Evolutionary conservation across 805 yeast genomes (phyloP).

Genomic region (Wickerhamomyces alni): DNA sequence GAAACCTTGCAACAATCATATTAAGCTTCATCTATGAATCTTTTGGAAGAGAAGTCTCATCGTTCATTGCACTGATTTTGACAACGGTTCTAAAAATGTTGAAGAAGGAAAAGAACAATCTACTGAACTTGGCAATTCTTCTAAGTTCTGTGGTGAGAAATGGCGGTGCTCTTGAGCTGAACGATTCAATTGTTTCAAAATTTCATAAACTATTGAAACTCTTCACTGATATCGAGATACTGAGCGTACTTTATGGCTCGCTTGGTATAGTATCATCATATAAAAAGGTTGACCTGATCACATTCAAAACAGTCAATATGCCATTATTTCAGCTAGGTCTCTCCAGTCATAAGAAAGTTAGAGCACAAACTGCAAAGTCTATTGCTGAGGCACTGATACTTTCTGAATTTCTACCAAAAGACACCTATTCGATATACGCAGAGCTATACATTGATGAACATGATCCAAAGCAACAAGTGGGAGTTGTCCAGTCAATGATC

Average conservation of each 20-base stretch:
- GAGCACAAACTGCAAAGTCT: slow-evolving; percentile 25
- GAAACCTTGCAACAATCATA: slow-evolving; percentile 24
- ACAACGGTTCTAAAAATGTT: slow-evolving; percentile 26
- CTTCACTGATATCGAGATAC: slow-evolving; percentile 9
- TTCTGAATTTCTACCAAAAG: slow-evolving; percentile 16
- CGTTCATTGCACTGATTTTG: slow-evolving; percentile 28
- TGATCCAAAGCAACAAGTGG: slow-evolving; percentile 21
- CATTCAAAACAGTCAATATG: slow-evolving; percentile 16
- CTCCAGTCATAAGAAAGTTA: slow-evolving; percentile 12
- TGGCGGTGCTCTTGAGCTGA: slow-evolving; percentile 17
- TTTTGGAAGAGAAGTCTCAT: slow-evolving; percentile 27
- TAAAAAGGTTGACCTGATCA: slow-evolving; percentile 26
- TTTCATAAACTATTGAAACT: slow-evolving; percentile 18
- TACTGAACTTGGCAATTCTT: slow-evolving; percentile 16
- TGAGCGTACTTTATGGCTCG: slow-evolving; percentile 10
- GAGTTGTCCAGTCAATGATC: slow-evolving; percentile 30
- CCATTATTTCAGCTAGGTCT: slow-evolving; percentile 15
- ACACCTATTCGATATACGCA: slow-evolving; percentile 16
- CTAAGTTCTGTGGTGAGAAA: slow-evolving; percentile 16
- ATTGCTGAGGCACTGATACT: slow-evolving; percentile 28
- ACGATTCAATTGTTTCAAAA: slow-evolving; percentile 12
- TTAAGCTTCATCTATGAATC: slow-evolving; percentile 26
- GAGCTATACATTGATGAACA: slow-evolving; percentile 20
- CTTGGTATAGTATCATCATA: slow-evolving; percentile 19
- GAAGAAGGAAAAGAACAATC: slow-evolving; percentile 24